phyloP scores from a whole-genome alignment of 768 basidiomycete species.

The Podaxis mareebaensis region DNA sequence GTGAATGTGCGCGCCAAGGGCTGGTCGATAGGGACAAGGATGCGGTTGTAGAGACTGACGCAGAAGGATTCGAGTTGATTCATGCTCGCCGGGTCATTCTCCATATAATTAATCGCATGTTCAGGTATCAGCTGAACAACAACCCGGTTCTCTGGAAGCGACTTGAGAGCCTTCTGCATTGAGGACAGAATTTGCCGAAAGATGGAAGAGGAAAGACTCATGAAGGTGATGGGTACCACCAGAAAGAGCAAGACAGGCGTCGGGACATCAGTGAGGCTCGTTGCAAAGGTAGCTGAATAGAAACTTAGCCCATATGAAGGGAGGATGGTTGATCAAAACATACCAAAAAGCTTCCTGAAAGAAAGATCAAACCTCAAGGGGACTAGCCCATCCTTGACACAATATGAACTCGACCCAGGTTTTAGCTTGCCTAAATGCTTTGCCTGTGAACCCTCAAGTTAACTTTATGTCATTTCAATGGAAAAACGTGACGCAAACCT shows the following conservation, averaged over 20 bases:
- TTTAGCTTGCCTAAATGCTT: constrained; percentile 60
- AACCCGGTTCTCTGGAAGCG: constrained; percentile 48
- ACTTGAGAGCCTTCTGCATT: constrained; percentile 55
- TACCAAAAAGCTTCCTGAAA: constrained; percentile 68
- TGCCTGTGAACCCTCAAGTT: constrained; percentile 40
- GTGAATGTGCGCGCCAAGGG: constrained; percentile 54
- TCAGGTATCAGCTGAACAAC: constrained; percentile 79
- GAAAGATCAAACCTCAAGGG: constrained; percentile 64
- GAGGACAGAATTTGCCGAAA: constrained; percentile 72
- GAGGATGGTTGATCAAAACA: constrained; percentile 19
- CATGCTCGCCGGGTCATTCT: constrained; percentile 41
- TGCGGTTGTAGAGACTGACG: constrained; percentile 70
- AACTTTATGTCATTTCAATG: constrained; percentile 6
- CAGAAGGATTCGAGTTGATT: constrained; percentile 53
- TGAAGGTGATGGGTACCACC: constrained; percentile 56
- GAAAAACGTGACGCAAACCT: constrained; percentile 42
- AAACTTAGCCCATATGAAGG: constrained; percentile 8
- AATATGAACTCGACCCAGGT: constrained; percentile 49
- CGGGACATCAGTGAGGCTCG: constrained; percentile 37
- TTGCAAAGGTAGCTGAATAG: constrained; percentile 48
- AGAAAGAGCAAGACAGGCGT: constrained; percentile 66
- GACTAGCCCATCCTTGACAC: constrained; percentile 57
- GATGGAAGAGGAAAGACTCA: constrained; percentile 63
- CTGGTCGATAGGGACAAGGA: constrained; percentile 60
- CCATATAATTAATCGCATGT: constrained; percentile 48